Conservation (phyloP, 2,329 filamentous ascomycete genomes). For the Rugonectria rugulosa region DNA sequence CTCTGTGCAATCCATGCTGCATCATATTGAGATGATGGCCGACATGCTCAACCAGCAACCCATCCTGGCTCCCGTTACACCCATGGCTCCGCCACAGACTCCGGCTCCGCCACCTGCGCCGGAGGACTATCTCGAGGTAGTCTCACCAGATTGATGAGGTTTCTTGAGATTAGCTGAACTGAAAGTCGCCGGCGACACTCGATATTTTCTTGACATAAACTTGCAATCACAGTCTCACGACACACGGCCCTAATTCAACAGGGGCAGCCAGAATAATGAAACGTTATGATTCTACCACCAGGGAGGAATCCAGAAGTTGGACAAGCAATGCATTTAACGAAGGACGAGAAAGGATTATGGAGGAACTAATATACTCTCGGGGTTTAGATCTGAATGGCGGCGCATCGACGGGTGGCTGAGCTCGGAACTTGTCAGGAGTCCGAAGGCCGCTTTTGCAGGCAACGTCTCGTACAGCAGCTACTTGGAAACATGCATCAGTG, state of each 20-base stretch:
- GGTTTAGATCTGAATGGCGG: neutral
- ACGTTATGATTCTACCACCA: constrained; percentile 2
- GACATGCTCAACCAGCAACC: constrained; percentile 45
- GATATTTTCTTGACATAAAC: neutral
- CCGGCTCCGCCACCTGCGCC: constrained; percentile 22
- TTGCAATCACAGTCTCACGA: constrained; percentile 9
- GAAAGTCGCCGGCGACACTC: neutral
- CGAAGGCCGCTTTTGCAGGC: neutral
- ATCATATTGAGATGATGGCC: constrained; percentile 51
- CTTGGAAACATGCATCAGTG: too few relatives aligned
- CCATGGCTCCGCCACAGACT: constrained; percentile 25
- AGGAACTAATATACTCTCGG: constrained; percentile 16
- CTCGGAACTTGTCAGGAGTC: neutral
- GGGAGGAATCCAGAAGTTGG: neutral
- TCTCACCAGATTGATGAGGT: constrained; percentile 43
- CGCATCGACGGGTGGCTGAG: neutral
- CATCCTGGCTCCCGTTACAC: constrained; percentile 28
- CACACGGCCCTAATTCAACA: constrained; percentile 1
- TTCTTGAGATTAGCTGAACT: neutral
- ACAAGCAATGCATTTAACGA: constrained; percentile 7
- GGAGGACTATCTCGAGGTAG: constrained; percentile 43
- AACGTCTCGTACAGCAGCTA: too few relatives aligned
- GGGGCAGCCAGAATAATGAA: constrained; percentile 14
- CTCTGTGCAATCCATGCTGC: constrained; percentile 47
- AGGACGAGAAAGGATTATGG: constrained; percentile 1